Conservation (phyloP, 768 basidiomycete species). For the Tulasnella sp. region DNA sequence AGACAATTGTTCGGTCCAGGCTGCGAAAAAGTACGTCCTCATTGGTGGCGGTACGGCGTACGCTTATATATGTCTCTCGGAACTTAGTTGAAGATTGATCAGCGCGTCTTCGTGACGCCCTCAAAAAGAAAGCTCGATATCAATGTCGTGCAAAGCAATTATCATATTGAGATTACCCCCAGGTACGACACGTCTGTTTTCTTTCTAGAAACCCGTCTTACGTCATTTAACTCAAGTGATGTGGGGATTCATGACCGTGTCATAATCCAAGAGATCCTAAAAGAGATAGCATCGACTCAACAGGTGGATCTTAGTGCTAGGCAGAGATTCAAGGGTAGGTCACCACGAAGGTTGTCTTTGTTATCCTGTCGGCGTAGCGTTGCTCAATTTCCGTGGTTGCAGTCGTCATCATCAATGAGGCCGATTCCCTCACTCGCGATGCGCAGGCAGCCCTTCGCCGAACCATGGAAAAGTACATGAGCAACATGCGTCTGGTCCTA, state of each 20-base stretch:
- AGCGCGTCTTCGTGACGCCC: slow-evolving; percentile 88
- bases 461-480: slow-evolving; percentile 99
- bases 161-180: slow-evolving; percentile 93
- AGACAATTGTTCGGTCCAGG: slow-evolving; percentile 82
- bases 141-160: slow-evolving; percentile 95
- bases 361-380: not conserved
- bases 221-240: slow-evolving; percentile 42
- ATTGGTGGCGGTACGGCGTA: not conserved
- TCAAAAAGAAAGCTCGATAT: slow-evolving; percentile 90
- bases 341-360: not conserved
- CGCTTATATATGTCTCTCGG: too few relatives aligned
- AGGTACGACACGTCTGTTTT: slow-evolving; percentile 45
- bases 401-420: slow-evolving; percentile 99
- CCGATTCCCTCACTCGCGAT: slow-evolving; percentile 86
- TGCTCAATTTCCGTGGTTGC: not conserved
- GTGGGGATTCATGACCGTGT: slow-evolving; percentile 90
- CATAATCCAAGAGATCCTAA: slow-evolving; percentile 92
- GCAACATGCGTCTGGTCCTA: slow-evolving; percentile 90
- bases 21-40: slow-evolving; percentile 65
- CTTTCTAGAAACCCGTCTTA: not conserved
- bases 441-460: slow-evolving; percentile 93
- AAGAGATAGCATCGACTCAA: slow-evolving; percentile 98
- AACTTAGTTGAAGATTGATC: slow-evolving; percentile 86
- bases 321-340: slow-evolving; percentile 86
- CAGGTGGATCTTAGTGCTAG: slow-evolving; percentile 93